These are phyloP conservation scores for Cordyceps cicadae DNA, from an alignment of 2,329 filamentous ascomycete genomes.

Conservation along the genomic window DNA sequence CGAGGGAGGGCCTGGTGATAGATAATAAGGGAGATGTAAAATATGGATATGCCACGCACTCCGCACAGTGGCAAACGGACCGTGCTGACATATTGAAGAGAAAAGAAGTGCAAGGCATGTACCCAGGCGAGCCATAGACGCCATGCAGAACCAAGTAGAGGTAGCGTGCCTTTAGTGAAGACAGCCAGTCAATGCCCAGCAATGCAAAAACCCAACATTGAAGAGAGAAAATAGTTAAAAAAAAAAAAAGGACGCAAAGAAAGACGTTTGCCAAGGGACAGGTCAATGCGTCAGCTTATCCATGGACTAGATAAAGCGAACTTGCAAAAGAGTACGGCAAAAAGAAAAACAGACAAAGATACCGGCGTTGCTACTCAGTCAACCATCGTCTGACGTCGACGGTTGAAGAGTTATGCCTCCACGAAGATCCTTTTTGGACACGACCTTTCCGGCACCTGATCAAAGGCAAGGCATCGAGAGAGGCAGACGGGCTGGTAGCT, in stretches of 20 bases:
- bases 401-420: background rate
- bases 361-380: background rate
- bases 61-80: background rate
- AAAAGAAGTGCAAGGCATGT: constrained; percentile 20
- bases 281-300: background rate
- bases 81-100: constrained; percentile 14
- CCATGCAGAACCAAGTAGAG: constrained; percentile 19
- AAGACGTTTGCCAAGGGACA: constrained; percentile 16
- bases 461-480: background rate
- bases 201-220: constrained; percentile 22
- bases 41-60: background rate
- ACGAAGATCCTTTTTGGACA: background rate
- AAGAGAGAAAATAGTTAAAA: constrained; percentile 17
- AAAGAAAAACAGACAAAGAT: constrained; percentile 14
- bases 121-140: constrained; percentile 23
- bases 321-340: constrained; percentile 1
- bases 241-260: constrained; percentile 18
- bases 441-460: background rate
- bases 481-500: constrained; percentile 5
- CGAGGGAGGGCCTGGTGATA: constrained; percentile 5
- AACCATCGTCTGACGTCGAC: background rate
- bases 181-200: constrained; percentile 18
- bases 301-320: background rate
- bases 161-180: constrained; percentile 14
- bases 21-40: constrained; percentile 6